phyloP scores from a whole-genome alignment of 208 protist genomes.

The Leishmania gerbilli region DNA sequence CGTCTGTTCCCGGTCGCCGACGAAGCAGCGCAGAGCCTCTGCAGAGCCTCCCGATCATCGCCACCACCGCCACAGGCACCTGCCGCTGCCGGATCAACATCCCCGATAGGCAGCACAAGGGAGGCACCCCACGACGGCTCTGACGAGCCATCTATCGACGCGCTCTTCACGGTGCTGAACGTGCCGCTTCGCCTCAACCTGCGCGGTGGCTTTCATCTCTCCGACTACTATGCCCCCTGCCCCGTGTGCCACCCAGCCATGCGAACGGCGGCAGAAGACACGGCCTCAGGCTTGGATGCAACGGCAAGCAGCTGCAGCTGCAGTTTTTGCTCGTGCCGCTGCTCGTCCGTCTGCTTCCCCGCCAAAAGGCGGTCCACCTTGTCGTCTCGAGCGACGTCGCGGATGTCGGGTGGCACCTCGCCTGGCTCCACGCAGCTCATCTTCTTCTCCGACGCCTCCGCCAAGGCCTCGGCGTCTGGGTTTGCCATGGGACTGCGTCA shows the following conservation, averaged over 20 bases:
- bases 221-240: slow-evolving; percentile 35
- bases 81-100: background rate
- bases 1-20: slow-evolving; percentile 16
- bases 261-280: background rate
- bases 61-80: background rate
- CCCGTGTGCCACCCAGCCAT: slow-evolving; percentile 36
- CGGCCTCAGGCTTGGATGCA: background rate
- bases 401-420: background rate
- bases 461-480: slow-evolving; percentile 2
- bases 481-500: slow-evolving; percentile 6
- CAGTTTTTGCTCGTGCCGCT: background rate
- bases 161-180: slow-evolving; percentile 27
- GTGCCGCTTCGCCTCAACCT: slow-evolving; percentile 23
- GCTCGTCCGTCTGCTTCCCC: background rate
- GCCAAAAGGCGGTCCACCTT: background rate
- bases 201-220: slow-evolving; percentile 35
- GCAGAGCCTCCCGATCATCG: background rate
- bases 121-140: background rate
- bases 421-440: background rate
- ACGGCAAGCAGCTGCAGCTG: slow-evolving; percentile 9
- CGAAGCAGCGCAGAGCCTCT: background rate
- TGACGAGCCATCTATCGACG: slow-evolving; percentile 5
- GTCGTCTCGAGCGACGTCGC: background rate
- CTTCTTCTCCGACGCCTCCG: slow-evolving; percentile 10
- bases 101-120: background rate